Base-by-base conservation (phyloP, 208 protist genomes). In the Crithidia mellificae region DNA sequence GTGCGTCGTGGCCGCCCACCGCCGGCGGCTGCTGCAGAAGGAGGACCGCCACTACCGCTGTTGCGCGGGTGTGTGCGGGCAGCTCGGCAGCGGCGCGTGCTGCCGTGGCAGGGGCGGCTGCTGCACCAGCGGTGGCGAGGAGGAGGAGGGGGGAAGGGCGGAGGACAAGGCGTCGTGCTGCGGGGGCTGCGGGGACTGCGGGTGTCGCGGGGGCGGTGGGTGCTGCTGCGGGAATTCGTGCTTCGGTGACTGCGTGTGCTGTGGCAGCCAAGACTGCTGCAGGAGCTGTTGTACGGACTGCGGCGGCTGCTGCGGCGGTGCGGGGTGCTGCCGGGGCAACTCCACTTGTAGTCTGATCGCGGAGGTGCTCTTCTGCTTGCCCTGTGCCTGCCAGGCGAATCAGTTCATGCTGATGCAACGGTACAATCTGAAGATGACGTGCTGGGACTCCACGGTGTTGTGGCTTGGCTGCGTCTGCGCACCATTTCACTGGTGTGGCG, bases 321-420 rank as follows among this genome's bases (percentile, higher is more conserved):
- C 6, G 12, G 36, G 12, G 36, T 6, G 6, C 36, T 41, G 36
- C 12, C 36, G 36, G 9, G 36, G 14, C 41, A n/a, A 46, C 63
- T 72, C 76, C 43, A 67, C 54, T 19, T 85, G 71, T 58, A 84
- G 67, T 47, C 36, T 91, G 51, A 81, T 75, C 44, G 68, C 78
- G 22, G 88, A 90, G 57, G 50, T 65, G 0, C 34, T 62, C 27
- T 80, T 68, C 32, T 91, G 77, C 63, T 63, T 85, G 12, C 56
- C 68, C 12, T 87, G 81, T 30, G 80, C 85, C 17, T 72, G 82
- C 12, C 81, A 90, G 44, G 82, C 71, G 0, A 90, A 94, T 46
- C 78, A 85, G 9, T 88, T 80, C 69, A 90, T 91, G 85, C 22
- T 91, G 52, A 72, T 88, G 72, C 59, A 80, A 52, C 78, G 80